Conservation (phyloP, 2,329 filamentous ascomycete genomes). For the Trichoderma pleuroti region DNA sequence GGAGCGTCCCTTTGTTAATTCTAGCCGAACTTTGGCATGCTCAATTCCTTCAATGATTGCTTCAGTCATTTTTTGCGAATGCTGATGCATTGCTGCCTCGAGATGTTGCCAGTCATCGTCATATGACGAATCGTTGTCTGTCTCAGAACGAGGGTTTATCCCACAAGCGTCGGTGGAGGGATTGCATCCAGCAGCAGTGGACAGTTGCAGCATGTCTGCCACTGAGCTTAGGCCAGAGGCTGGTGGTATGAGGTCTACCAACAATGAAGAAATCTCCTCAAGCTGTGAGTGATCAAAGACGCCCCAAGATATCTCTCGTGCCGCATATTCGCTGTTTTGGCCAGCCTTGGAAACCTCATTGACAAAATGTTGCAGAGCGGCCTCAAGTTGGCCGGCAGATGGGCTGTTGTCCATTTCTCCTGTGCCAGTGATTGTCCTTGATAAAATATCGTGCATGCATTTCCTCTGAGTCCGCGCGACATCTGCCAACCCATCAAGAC, state of each 20-base stretch:
- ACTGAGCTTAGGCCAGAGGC: background rate
- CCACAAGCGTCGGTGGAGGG: background rate
- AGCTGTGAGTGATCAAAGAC: background rate
- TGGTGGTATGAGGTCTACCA: background rate
- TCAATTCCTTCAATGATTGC: background rate
- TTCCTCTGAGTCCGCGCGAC: background rate
- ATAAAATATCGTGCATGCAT: background rate
- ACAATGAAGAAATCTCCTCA: background rate
- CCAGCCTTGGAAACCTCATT: background rate
- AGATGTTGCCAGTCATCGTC: background rate
- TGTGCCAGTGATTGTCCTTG: background rate
- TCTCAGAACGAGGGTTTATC: background rate
- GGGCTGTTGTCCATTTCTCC: background rate
- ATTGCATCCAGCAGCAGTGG: background rate
- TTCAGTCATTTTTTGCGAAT: background rate
- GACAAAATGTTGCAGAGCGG: background rate
- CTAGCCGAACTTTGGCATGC: background rate
- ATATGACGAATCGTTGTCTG: background rate
- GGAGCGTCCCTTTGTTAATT: background rate
- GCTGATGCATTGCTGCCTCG: background rate
- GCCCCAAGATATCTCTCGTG: background rate
- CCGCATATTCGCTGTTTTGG: background rate
- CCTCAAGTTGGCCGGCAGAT: background rate
- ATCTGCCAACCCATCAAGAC: background rate
- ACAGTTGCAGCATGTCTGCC: background rate